Evolutionary conservation across 208 protist genomes (phyloP).

Genomic region (Angomonas deanei): DNA sequence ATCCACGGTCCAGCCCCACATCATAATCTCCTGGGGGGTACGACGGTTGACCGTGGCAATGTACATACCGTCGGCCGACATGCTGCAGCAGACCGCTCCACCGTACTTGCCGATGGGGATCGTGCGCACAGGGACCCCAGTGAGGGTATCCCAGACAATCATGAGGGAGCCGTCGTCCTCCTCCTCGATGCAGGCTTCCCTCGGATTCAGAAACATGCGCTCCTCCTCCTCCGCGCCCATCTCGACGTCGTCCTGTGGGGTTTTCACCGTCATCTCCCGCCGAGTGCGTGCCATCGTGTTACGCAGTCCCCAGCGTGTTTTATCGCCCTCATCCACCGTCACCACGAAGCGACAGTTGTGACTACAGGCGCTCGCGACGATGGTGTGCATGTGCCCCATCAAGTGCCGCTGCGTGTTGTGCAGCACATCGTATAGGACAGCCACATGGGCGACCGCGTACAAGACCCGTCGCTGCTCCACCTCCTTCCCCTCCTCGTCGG

Average conservation of each 20-base stretch:
- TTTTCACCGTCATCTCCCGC: background rate
- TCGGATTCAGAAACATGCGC: slow-evolving; percentile 35
- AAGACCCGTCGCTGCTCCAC: slow-evolving; percentile 77
- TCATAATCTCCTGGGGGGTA: slow-evolving; percentile 83
- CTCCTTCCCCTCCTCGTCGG: background rate
- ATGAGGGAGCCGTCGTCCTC: slow-evolving; percentile 83
- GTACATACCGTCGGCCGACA: slow-evolving; percentile 85
- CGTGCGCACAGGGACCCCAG: slow-evolving; percentile 75
- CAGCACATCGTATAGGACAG: slow-evolving; percentile 88
- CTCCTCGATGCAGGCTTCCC: slow-evolving; percentile 51
- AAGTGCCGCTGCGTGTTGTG: slow-evolving; percentile 86
- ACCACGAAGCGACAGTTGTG: slow-evolving; percentile 88
- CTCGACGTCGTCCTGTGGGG: slow-evolving; percentile 15
- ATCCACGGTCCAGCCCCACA: slow-evolving; percentile 88
- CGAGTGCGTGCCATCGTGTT: slow-evolving; percentile 10
- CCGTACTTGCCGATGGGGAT: slow-evolving; percentile 67
- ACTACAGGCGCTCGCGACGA: slow-evolving; percentile 69
- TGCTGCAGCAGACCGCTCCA: slow-evolving; percentile 83
- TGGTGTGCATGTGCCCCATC: slow-evolving; percentile 86
- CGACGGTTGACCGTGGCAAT: slow-evolving; percentile 84
- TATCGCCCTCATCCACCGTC: slow-evolving; percentile 84
- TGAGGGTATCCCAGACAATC: slow-evolving; percentile 93
- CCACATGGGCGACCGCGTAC: slow-evolving; percentile 88
- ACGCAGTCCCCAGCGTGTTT: slow-evolving; percentile 16
- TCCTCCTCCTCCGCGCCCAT: slow-evolving; percentile 34